Base-by-base conservation (phyloP, 495 filamentous ascomycete genomes). In the Glarea lozoyensis region DNA sequence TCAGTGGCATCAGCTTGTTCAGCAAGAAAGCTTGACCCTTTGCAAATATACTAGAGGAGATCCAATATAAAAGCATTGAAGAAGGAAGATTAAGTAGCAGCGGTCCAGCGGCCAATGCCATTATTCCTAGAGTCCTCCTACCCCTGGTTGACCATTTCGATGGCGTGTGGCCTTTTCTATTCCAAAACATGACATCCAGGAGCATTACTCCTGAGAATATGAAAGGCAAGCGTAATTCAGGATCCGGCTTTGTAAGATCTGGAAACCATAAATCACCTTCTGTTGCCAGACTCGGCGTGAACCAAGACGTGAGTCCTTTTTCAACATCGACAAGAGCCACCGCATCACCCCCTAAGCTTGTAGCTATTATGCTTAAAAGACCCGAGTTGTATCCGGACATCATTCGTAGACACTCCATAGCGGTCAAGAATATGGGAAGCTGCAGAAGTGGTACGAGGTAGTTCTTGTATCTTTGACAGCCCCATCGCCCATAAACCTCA, bases 231-330 rank as follows among this genome's bases (percentile, higher is more conserved):
- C 78, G 49, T n/a, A 78, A 66, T 18, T 72, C 70, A 1, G 84
- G 73, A 56, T 96, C 89, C 17, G 81, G 65, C 4, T 64, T 67
- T 11, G 81, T 66, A 4, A 97, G 74, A 60, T 94, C 73, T 3
- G 75, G 69, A 56, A 92, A 89, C 87, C 88, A 97, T 5, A 87
- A 66, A 2, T 75, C 74, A 10, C 89, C 89, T 48, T 86, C 89
- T 1, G 61, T 64, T 0, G 71, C 69, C 4, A 90, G 55, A 17
- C 69, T 64, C 1, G 73, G 71, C 50, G 86, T 76, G 3, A 55
- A 37, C 16, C 36, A 42, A n/a, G 45, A 42, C 33, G 19, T 45
- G 18, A 30, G 32, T 19, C 6, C 42, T 2, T 2, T 19, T 31
- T 6, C 29, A 16, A 2, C 35, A 29, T 29, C 25, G 7, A 29